Base-by-base conservation (phyloP, 1,284 basidiomycete species). In the Pseudozyma thailandica region DNA sequence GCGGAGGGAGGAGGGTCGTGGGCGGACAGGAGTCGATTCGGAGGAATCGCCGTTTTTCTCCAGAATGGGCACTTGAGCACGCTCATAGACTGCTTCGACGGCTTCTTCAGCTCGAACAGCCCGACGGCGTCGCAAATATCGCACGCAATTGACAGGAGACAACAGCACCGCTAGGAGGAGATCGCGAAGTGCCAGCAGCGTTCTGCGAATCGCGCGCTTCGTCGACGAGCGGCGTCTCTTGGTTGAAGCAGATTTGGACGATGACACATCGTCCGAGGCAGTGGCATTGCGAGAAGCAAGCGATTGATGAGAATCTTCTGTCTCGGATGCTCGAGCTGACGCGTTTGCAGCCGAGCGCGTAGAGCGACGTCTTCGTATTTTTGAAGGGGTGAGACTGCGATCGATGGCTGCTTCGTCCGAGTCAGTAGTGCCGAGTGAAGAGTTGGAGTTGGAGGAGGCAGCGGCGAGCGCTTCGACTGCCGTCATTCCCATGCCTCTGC, bases 141-240 rank as follows among this genome's bases (percentile, higher is more conserved):
- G 69, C 5, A 72, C 48, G 18, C 69, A 65, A 25, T 58, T 56
- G 41, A 72, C 39, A 0, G 69, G 69, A 31, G 50, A 62, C 47
- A 65, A 20, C 4, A 72, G 50, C 4, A 65, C 53, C 7, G 54
- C 50, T 0, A 72, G 33, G 3, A 72, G 21, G 4, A 72, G 39
- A 20, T 72, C 58, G 18, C 69, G 57, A 25, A 72, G 46, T 10
- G 58, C 56, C 38, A 56, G 18, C 0, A 72, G 50, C 2, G 62
- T 50, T 21, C 53, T 33, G 16, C 55, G 53, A 26, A 72, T 38
- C 4, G 54, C 54, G 13, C 58, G 50, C 26, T 56, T 47, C 0
- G 58, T 44, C 1, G 47, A 50, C 15, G 52, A 64, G 30, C 41
- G 44, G 2, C 39, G 51, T 1, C 42, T 25, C 28, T 27, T 49